Evolutionary conservation across 2,329 filamentous ascomycete genomes (phyloP).

Genomic region (Fusarium illudens): DNA sequence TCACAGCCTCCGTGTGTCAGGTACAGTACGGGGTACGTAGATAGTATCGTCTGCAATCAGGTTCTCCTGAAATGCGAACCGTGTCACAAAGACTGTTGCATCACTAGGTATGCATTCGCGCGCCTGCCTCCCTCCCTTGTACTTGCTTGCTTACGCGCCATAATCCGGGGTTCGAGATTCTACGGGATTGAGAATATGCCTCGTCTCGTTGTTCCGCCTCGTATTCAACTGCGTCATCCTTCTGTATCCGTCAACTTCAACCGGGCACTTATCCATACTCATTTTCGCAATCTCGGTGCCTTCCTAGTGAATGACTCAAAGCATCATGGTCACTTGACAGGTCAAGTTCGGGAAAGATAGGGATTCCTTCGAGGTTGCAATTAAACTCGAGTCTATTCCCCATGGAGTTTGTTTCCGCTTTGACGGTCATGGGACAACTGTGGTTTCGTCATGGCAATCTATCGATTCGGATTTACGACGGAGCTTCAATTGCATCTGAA

Average conservation of each 20-base stretch:
- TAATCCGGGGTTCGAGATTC: slow-evolving; percentile 25
- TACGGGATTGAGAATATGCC: slow-evolving; percentile 24
- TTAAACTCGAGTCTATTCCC: background rate
- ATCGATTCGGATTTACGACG: slow-evolving; percentile 16
- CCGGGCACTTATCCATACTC: no score
- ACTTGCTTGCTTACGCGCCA: slow-evolving; percentile 31
- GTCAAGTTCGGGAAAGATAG: slow-evolving; percentile 4
- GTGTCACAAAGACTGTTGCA: slow-evolving; percentile 13
- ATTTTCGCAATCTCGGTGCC: slow-evolving; percentile 19
- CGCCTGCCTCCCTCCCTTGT: slow-evolving; percentile 11
- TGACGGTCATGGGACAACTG: slow-evolving; percentile 3
- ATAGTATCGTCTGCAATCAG: background rate
- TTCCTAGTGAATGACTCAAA: slow-evolving; percentile 11
- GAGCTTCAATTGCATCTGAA: background rate
- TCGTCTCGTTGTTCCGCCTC: slow-evolving; percentile 20
- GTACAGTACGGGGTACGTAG: background rate
- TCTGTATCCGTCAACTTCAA: slow-evolving; percentile 15
- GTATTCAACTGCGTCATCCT: slow-evolving; percentile 17
- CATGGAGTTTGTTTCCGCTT: background rate
- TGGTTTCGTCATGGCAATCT: background rate
- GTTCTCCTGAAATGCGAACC: slow-evolving; percentile 19
- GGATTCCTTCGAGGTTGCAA: slow-evolving; percentile 3
- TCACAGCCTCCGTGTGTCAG: background rate
- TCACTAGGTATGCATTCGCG: slow-evolving; percentile 20
- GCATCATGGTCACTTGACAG: slow-evolving; percentile 24